Evolutionary conservation across 1,284 basidiomycete genomes (phyloP), one percentile per base, ranked within the genome.

Genomic region (Austropuccinia psidii): DNA sequence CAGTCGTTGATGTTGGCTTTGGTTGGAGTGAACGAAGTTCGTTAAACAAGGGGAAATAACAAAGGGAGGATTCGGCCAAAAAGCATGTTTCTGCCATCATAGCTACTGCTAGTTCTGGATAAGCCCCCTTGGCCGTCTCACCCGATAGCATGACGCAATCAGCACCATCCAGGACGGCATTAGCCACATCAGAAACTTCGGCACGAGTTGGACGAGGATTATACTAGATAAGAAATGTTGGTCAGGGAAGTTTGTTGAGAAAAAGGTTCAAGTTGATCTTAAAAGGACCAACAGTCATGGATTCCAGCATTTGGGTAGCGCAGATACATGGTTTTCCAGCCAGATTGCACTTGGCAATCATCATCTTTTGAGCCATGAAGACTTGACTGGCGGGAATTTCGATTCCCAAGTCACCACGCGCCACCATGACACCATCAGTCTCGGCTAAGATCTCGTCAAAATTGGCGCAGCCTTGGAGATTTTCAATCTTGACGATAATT

Each of bases 231-330:
- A 29, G 31, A n/a, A 37, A 35, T 4, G 19, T 33, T 21, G 15
- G 15, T 55, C 52, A 6, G 41, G 0, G 8, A 33, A 35, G 31
- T 47, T 27, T 7, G 35, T 60, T 31, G 6, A 9, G 21, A 24
- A 27, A 45, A 24, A 21, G 60, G 19, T 21, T 45, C 13, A 19
- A 35, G 33, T 33, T 13, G 35, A 39, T 11, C 27, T 24, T 68
- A 17, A 61, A 39, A 27, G 6, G 55, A 81, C 85, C 82, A 79
- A 91, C 90, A 75, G 93, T 95, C 93, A 95, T 96, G 13, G 92
- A 94, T 89, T 99, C 96, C 78, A 99, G 89, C 96, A 99, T 98
- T 83, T 99, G 96, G 21, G 96, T 99, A 24, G 96, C 96, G 78
- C 96, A 96, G 80, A 99, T 98, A 80, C 92, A 91, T 66, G 96